A percentile compares a stretch with the other conserved stretches of the same genome.
Evolutionary conservation across 768 basidiomycete species (phyloP).

Genomic region (Hirschioporus abietinus): DNA sequence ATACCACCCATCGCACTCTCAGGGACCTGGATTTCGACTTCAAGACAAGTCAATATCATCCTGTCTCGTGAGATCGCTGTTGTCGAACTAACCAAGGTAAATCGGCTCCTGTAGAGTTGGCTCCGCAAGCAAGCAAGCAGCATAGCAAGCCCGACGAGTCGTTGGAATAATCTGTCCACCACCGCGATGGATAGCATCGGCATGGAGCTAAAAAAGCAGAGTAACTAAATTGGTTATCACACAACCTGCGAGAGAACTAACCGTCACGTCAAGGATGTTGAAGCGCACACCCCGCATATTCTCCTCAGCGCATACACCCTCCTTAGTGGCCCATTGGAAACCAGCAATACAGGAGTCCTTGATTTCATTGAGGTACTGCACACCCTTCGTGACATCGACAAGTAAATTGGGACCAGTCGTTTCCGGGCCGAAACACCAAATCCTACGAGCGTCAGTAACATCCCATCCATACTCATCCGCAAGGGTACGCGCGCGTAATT

Average conservation of each 20-base stretch:
- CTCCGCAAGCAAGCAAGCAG: slow-evolving; percentile 86
- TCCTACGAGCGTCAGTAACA: slow-evolving; percentile 98
- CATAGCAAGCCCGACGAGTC: slow-evolving; percentile 93
- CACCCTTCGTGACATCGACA: slow-evolving; percentile 98
- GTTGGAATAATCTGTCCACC: slow-evolving; percentile 98
- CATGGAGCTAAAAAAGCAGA: slow-evolving; percentile 60
- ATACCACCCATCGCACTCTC: slow-evolving; percentile 97
- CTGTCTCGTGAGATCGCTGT: background rate
- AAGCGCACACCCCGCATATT: slow-evolving; percentile 97
- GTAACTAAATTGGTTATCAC: slow-evolving; percentile 9
- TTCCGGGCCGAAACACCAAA: slow-evolving; percentile 99
- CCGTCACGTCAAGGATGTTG: slow-evolving; percentile 95
- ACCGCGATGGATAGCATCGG: slow-evolving; percentile 99
- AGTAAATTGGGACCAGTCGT: slow-evolving; percentile 95
- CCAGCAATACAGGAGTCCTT: slow-evolving; percentile 99
- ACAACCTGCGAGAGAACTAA: slow-evolving; percentile 13
- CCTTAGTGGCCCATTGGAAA: slow-evolving; percentile 99
- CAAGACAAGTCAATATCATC: slow-evolving; percentile 13
- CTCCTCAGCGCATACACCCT: slow-evolving; percentile 95
- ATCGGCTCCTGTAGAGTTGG: slow-evolving; percentile 95
- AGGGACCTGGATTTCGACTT: slow-evolving; percentile 97
- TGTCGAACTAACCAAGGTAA: slow-evolving; percentile 65
- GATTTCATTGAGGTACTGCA: slow-evolving; percentile 99
- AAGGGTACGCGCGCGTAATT: slow-evolving; percentile 88
- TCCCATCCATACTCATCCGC: slow-evolving; percentile 99